Base-by-base conservation (phyloP, 495 filamentous ascomycete genomes). In the Ramalina intermedia region DNA sequence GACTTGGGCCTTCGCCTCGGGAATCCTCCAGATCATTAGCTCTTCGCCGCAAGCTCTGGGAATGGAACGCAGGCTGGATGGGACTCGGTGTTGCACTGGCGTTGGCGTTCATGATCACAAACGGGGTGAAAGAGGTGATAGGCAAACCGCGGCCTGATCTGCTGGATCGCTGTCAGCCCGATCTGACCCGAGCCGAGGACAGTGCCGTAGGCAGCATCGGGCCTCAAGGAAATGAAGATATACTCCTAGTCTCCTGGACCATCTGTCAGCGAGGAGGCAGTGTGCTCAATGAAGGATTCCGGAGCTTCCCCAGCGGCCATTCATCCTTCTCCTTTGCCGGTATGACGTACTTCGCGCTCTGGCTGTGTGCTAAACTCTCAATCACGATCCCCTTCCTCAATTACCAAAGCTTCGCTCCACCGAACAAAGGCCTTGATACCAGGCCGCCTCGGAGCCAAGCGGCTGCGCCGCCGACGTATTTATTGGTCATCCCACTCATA, bases 291-390 rank as follows among this genome's bases (percentile, higher is more conserved):
- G 78, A 83, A 62, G 81, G 79, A 1, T 85, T 85, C 55, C 55
- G 73, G 6, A 79, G 74, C 50, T 85, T 82, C 52, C 81, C 81
- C 0, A 80, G 75, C 59, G 81, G 81, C 0, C 81, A 85, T 64
- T 63, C 79, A n/a, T 80, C 78, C 24, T 71, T 76, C 48, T 69
- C 77, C 6, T 84, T 78, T 55, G 71, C 79, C 1, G 81, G 80
- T 1, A 56, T 85, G 48, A 66, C 68, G 2, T 85, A 85, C 57
- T 60, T 82, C 23, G 68, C 76, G 0, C 69, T 85, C 18, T 85
- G 76, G 66, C 65, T 84, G 9, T 73, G 67, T 49, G 66, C 80
- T 21, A 82, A 83, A 59, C 77, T 82, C 60, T 65, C 73, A 13
- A 69, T 84, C 56, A 66, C 67, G 3, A 73, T 82, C 49, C 77